Evolutionary conservation across 768 basidiomycete species (phyloP), one percentile per base, ranked within the genome.

Genomic region (Mycena rosella): DNA sequence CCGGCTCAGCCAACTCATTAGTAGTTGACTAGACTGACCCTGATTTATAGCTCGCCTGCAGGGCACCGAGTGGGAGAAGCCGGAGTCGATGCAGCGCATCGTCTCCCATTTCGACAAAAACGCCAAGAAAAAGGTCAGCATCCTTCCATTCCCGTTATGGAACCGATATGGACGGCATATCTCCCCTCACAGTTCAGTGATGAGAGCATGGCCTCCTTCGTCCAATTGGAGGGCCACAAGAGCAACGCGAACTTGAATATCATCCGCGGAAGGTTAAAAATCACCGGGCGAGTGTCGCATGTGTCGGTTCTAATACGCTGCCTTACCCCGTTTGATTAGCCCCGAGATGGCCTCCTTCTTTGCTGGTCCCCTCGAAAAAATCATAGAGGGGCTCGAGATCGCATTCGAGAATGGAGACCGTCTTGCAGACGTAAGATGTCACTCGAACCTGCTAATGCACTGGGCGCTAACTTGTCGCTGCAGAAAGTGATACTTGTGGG

Each of bases 401-500:
- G 68, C 73, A 3, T 72, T 70, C 27, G 73, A 74, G 27, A 74
- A 74, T 29, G 71, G 68, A 0, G 57, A 56, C 20, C 52, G 57
- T 22, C 18, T 70, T 17, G 71, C 73, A 11, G 71, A 72, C 53
- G 73, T 66, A 36, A 22, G 68, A 13, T 26, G 40, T 32, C 6
- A 1, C 3, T n/a, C n/a, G n/a, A n/a, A 27, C 26, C 13, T 29
- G 15, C 8, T 48, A 32, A 22, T 3, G 11, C 51, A 22, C 8
- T 13, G 27, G 24, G 42, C n/a, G 36, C 24, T 10, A 5, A 58
- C 27, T 36, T 29, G 11, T 3, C 29, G 2, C 18, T 51, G 18
- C 48, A 77, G 75, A 75, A 77, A 71, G 71, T 76, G 7, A 73
- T 78, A n/a, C 64, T 78, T 20, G 76, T 77, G 4, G 76, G 77